Evolutionary conservation across 2,329 filamentous ascomycete species (phyloP).

Genomic region (Cryphonectria radicalis): DNA sequence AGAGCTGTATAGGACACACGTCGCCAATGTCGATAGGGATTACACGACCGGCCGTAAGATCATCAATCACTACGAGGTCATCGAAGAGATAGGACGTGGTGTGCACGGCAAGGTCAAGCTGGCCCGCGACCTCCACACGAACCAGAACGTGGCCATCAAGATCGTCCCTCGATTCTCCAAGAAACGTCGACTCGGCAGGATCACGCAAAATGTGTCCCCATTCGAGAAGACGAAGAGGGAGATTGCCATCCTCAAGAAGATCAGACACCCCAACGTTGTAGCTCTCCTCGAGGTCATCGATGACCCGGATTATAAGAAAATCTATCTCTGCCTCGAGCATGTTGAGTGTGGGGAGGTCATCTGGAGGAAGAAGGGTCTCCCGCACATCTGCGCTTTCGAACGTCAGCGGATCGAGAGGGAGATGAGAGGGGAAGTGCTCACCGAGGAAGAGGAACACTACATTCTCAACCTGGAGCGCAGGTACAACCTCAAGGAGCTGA

Average conservation of each 20-base stretch:
- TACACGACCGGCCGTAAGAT: slow-evolving; percentile 88
- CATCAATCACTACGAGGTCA: slow-evolving; percentile 97
- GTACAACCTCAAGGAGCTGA: slow-evolving; percentile 60
- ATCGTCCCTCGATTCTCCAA: slow-evolving; percentile 97
- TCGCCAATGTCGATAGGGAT: slow-evolving; percentile 89
- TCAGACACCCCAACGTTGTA: slow-evolving; percentile 95
- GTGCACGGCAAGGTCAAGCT: slow-evolving; percentile 98
- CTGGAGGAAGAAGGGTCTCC: slow-evolving; percentile 88
- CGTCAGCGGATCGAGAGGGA: slow-evolving; percentile 79
- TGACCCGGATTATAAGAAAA: slow-evolving; percentile 93
- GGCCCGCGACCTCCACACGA: slow-evolving; percentile 76
- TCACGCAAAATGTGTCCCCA: slow-evolving; percentile 62
- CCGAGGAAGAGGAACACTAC: slow-evolving; percentile 64
- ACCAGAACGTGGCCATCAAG: slow-evolving; percentile 91
- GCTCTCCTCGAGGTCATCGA: slow-evolving; percentile 96
- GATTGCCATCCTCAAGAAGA: slow-evolving; percentile 98
- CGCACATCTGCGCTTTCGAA: slow-evolving; percentile 82
- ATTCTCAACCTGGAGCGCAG: slow-evolving; percentile 63
- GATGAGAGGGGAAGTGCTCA: slow-evolving; percentile 62
- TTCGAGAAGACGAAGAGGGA: slow-evolving; percentile 90
- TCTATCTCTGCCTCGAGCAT: slow-evolving; percentile 96
- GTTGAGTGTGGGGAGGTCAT: slow-evolving; percentile 92
- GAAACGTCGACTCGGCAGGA: slow-evolving; percentile 85
- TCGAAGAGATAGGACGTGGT: slow-evolving; percentile 93
- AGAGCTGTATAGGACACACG: slow-evolving; percentile 71